Conservation (phyloP, 2,329 filamentous ascomycete genomes). For the Rasamsonia emersonii region DNA sequence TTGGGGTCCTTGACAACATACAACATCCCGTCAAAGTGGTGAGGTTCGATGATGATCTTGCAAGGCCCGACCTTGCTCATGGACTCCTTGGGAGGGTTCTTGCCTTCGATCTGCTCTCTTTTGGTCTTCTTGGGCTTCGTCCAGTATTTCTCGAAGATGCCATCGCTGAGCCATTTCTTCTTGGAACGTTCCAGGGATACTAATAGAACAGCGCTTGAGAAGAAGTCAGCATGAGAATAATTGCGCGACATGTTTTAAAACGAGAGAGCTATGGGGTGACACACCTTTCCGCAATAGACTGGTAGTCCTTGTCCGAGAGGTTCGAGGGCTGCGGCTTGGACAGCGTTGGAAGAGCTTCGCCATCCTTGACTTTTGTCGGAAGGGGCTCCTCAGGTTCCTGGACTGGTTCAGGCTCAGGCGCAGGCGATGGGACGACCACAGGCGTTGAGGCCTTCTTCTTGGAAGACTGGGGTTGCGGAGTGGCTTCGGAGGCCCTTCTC, state of each 20-base stretch:
- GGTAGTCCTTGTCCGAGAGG: slow-evolving; percentile 47
- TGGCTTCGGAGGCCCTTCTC: slow-evolving; percentile 33
- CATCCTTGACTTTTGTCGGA: slow-evolving; percentile 46
- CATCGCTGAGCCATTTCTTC: slow-evolving; percentile 47
- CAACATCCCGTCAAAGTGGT: slow-evolving; percentile 52
- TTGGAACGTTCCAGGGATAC: slow-evolving; percentile 52
- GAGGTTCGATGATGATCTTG: slow-evolving; percentile 54
- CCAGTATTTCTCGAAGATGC: slow-evolving; percentile 50
- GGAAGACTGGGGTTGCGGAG: slow-evolving; percentile 21
- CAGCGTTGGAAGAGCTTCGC: slow-evolving; percentile 46
- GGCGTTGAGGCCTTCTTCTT: slow-evolving; percentile 29
- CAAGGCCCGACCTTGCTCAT: slow-evolving; percentile 50
- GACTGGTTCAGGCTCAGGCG: slow-evolving; percentile 17
- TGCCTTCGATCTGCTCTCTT: slow-evolving; percentile 37
- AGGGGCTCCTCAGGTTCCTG: slow-evolving; percentile 33
- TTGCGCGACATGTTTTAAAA: background rate
- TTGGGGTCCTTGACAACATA: slow-evolving; percentile 47
- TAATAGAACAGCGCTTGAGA: slow-evolving; percentile 45
- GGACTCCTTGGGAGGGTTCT: slow-evolving; percentile 43
- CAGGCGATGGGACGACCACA: slow-evolving; percentile 17
- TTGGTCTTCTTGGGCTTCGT: slow-evolving; percentile 50
- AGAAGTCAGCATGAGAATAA: slow-evolving; percentile 11
- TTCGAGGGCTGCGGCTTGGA: slow-evolving; percentile 40
- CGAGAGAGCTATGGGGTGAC: slow-evolving; percentile 1
- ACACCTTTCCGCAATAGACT: slow-evolving; percentile 50